Evolutionary conservation across 495 filamentous ascomycete species (phyloP), one percentile per base, ranked within the genome.

Genomic region (Pyronema domesticum): DNA sequence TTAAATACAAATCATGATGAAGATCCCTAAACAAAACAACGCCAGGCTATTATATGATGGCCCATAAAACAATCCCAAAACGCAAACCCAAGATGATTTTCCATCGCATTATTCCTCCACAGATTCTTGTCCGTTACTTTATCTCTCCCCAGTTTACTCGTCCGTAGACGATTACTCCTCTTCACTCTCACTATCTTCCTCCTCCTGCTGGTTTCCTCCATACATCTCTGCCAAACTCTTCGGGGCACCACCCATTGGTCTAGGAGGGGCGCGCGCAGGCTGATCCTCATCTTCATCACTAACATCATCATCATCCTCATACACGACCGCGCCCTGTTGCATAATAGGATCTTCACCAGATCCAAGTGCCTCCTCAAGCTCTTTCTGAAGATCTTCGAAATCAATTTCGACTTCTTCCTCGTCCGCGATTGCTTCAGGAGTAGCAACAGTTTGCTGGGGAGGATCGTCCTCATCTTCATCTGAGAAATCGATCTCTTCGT

Each of bases 291-390:
- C 52, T 34, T 54, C 52, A 46, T 46, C 42, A 11, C 23, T 54
- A 13, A 51, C 19, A 3, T 36, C 40, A 9, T 53, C 50, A 5
- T 43, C 50, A 6, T 53, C 50, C 11, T 40, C 17, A 15, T 33
- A 35, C 7, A 53, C 6, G 6, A 17, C 5, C 1, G 1, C 10
- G 10, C 8, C 13, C 47, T 8, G 19, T 5, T 23, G 18, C 18
- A 35, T 50, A 34, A 8, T 35, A 6, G 17, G 6, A 30, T 61
- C 58, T 33, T 60, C 59, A 11, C 34, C 60, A 35, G 53, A 46
- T 33, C 54, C 61, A 5, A 64, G 37, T 30, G 62, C 61, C 51
- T 56, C 55, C 44, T 59, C 60, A 10, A 64, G 42, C 23, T 60
- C 6, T 33, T 57, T 48, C 2, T 36, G 51, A 11, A 64, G 34